phyloP scores from a whole-genome alignment of 179 eudicot genomes.

The Corrigiola litoralis region DNA sequence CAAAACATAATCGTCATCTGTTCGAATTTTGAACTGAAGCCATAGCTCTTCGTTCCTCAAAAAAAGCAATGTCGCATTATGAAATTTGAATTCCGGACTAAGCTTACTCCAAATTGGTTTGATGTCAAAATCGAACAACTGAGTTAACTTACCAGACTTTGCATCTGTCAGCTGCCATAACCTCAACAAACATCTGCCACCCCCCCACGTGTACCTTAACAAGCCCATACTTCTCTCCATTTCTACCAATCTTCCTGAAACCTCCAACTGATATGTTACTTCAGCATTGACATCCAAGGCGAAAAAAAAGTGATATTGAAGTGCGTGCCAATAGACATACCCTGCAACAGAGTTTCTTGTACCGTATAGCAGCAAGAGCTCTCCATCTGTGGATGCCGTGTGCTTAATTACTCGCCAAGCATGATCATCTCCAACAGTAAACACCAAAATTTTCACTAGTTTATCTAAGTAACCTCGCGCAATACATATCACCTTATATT shows the following conservation, averaged over 20 bases:
- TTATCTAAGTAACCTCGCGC: not conserved
- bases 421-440: conserved; percentile 1
- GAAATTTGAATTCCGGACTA: too few relatives aligned
- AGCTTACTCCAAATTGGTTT: too few relatives aligned
- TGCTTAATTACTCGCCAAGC: not conserved
- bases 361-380: too few relatives aligned
- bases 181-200: not conserved
- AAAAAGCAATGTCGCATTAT: too few relatives aligned
- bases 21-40: too few relatives aligned
- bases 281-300: not conserved
- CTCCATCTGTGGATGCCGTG: too few relatives aligned
- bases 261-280: not conserved
- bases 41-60: too few relatives aligned
- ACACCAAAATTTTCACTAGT: not conserved
- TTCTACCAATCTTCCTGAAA: not conserved
- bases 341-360: not conserved
- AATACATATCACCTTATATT: not conserved
- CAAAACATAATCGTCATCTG: too few relatives aligned
- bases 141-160: not conserved
- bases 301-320: not conserved
- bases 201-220: not conserved
- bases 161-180: conserved; percentile 1
- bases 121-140: too few relatives aligned
- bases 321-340: too few relatives aligned
- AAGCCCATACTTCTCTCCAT: not conserved